Evolutionary conservation across 305 asterid genomes (phyloP).

Genomic region (Coffea humblotiana): DNA sequence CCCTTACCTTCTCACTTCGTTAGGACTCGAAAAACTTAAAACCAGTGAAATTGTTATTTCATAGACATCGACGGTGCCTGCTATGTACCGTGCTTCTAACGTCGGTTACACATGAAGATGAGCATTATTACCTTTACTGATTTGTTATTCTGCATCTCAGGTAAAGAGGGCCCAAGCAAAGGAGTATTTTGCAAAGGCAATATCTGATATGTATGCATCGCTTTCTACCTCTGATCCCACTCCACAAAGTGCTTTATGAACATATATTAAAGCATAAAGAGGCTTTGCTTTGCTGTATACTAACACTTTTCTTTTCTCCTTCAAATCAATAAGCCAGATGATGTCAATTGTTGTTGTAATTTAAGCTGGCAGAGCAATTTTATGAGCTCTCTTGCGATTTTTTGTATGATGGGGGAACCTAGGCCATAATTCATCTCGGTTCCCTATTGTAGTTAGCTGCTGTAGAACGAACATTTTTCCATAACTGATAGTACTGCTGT

Average conservation of each 20-base stretch:
- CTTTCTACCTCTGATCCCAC: slow-evolving; percentile 70
- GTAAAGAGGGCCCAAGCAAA: slow-evolving; percentile 92
- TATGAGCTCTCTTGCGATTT: slow-evolving; percentile 5
- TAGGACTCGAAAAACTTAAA: neutral
- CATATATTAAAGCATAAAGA: neutral
- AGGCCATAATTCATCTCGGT: neutral
- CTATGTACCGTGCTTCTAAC: neutral
- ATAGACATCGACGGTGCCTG: neutral
- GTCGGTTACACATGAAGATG: neutral
- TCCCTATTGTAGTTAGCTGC: neutral
- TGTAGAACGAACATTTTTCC: neutral
- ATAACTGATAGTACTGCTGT: neutral
- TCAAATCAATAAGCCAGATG: slow-evolving; percentile 2
- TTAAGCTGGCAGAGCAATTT: slow-evolving; percentile 1
- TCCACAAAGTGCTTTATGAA: slow-evolving; percentile 42
- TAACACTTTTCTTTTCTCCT: neutral
- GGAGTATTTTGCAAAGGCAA: slow-evolving; percentile 74
- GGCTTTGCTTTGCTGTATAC: neutral
- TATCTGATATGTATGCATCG: slow-evolving; percentile 70
- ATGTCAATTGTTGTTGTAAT: slow-evolving; percentile 6
- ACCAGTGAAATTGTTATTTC: too few relatives aligned
- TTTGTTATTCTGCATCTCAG: slow-evolving; percentile 37
- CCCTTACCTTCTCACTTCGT: neutral
- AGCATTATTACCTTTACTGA: neutral
- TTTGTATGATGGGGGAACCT: neutral